Evolutionary conservation across 2,329 filamentous ascomycete genomes (phyloP).

Genomic region (Nannizzia gypsea): DNA sequence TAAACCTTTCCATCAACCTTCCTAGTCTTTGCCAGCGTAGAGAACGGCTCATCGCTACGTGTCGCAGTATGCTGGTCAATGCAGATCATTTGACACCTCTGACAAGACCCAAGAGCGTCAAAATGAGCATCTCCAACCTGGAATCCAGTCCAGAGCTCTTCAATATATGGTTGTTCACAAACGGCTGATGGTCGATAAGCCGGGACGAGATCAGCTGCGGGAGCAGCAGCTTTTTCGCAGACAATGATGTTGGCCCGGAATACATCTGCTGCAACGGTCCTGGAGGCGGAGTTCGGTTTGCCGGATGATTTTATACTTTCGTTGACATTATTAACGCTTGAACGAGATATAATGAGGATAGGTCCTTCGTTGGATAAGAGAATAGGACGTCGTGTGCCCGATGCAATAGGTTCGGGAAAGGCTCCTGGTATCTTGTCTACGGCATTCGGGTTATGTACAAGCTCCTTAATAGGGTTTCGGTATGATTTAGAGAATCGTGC

Average conservation of each 20-base stretch:
- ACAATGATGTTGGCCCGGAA: conserved; percentile 87
- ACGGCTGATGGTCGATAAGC: conserved; percentile 26
- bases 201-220: conserved; percentile 12
- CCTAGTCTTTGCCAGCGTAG: conserved; percentile 76
- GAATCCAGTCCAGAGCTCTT: conserved; percentile 65
- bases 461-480: not conserved
- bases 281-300: conserved; percentile 18
- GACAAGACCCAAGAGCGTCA: conserved; percentile 66
- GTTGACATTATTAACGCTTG: conserved; percentile 71
- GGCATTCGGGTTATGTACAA: conserved; percentile 29
- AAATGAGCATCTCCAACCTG: conserved; percentile 45
- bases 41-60: conserved; percentile 73
- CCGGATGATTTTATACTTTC: conserved; percentile 49
- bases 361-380: conserved; percentile 87
- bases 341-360: conserved; percentile 69
- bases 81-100: conserved; percentile 92
- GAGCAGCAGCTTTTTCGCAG: conserved; percentile 36
- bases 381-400: conserved; percentile 47
- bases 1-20: conserved; percentile 72
- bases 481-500: conserved; percentile 55
- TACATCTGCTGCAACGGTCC: conserved; percentile 55
- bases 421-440: conserved; percentile 41
- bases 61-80: conserved; percentile 73
- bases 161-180: conserved; percentile 53
- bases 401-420: conserved; percentile 33